Evolutionary conservation across 768 basidiomycete genomes (phyloP).

Genomic region (Candolleomyces efflorescens): DNA sequence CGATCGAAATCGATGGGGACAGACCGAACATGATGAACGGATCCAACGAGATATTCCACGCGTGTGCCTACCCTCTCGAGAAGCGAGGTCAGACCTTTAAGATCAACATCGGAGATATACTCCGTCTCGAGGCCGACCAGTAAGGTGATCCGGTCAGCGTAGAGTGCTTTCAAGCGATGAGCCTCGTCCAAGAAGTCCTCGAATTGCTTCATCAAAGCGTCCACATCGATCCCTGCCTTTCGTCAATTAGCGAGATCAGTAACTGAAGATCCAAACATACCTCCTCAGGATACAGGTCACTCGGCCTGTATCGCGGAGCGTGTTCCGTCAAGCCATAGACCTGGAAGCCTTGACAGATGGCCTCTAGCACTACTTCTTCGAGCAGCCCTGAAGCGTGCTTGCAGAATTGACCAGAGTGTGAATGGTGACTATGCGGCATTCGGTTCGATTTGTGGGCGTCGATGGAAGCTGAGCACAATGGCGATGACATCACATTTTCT

Average conservation of each 20-base stretch:
- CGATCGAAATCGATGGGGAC: slow-evolving; percentile 92
- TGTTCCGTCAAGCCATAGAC: slow-evolving; percentile 91
- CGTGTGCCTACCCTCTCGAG: slow-evolving; percentile 42
- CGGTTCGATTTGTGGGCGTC: no score
- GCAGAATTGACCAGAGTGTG: slow-evolving; percentile 93
- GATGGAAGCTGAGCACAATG: no score
- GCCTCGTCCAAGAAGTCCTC: slow-evolving; percentile 74
- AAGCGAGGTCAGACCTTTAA: slow-evolving; percentile 51
- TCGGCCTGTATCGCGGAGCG: slow-evolving; percentile 76
- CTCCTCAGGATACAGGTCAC: slow-evolving; percentile 96
- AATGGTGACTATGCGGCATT: slow-evolving; percentile 76
- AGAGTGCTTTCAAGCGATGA: slow-evolving; percentile 60
- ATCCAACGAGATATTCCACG: slow-evolving; percentile 90
- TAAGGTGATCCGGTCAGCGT: slow-evolving; percentile 65
- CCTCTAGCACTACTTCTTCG: slow-evolving; percentile 77
- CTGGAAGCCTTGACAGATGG: slow-evolving; percentile 73
- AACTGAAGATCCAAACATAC: slow-evolving; percentile 36
- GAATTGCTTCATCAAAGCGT: slow-evolving; percentile 61
- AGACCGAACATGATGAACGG: slow-evolving; percentile 84
- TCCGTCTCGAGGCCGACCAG: slow-evolving; percentile 94
- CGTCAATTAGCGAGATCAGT: slow-evolving; percentile 9
- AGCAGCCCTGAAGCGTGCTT: slow-evolving; percentile 80
- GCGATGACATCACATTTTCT: no score
- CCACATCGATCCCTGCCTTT: slow-evolving; percentile 53
- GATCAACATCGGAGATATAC: slow-evolving; percentile 67